These are phyloP conservation scores for Gypsophila paniculata DNA, from an alignment of 179 eudicot genomes.

Conservation along the genomic window DNA sequence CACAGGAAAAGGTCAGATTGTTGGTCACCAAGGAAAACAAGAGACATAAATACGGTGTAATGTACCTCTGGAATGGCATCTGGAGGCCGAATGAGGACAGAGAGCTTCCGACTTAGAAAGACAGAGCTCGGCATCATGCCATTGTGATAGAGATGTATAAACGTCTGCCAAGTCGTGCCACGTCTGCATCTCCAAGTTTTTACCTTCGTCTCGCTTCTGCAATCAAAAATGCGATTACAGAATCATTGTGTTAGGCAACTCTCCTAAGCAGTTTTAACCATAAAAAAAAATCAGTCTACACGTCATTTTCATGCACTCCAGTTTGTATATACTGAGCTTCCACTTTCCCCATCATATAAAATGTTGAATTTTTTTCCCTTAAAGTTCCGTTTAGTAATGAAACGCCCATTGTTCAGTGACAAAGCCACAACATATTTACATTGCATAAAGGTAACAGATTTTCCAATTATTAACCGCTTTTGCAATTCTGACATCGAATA, in stretches of 20 bases:
- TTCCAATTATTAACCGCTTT: neutral
- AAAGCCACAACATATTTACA: neutral
- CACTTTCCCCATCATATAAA: neutral
- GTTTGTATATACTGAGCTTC: neutral
- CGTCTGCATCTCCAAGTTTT: conserved; percentile 64
- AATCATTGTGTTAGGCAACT: neutral
- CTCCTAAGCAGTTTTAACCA: neutral
- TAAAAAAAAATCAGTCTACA: neutral
- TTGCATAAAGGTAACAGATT: neutral
- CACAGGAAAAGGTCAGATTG: neutral
- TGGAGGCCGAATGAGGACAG: conserved; percentile 49
- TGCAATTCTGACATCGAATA: neutral
- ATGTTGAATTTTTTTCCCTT: neutral
- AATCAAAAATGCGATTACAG: conserved; percentile 16
- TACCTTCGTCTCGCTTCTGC: conserved; percentile 42
- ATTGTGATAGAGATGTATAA: conserved; percentile 61
- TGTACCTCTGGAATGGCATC: conserved; percentile 63
- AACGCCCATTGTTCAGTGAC: neutral
- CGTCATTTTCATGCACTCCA: neutral
- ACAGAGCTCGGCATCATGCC: conserved; percentile 87
- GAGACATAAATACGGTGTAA: neutral
- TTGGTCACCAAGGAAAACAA: conserved; percentile 3
- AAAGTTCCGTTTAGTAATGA: neutral
- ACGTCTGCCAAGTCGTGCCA: conserved; percentile 82
- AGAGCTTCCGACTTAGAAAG: conserved; percentile 64